phyloP scores from a whole-genome alignment of 2,329 filamentous ascomycete genomes.

The Blastomyces parvus region DNA sequence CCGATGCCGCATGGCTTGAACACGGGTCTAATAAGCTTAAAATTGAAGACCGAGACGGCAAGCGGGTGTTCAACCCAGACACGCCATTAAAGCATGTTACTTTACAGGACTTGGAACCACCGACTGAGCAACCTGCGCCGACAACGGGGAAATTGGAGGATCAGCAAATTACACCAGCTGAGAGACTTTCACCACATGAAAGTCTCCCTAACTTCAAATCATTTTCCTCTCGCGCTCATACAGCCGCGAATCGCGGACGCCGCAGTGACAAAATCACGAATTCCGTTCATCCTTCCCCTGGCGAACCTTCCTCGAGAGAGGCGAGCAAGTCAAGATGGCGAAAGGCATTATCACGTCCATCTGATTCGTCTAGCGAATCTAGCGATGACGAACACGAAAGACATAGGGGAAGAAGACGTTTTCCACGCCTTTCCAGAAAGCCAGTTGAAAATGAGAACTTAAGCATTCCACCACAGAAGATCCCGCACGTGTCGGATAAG shows the following conservation, averaged over 20 bases:
- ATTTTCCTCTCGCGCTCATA: constrained; percentile 21
- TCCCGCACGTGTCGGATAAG: not conserved
- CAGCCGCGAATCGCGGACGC: constrained; percentile 41
- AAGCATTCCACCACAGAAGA: not conserved
- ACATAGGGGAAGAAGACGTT: constrained; percentile 10
- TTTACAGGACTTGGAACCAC: not conserved
- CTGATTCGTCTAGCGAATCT: constrained; percentile 49
- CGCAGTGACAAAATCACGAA: constrained; percentile 53
- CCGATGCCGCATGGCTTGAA: constrained; percentile 86
- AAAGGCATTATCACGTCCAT: constrained; percentile 45
- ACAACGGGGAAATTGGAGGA: not conserved
- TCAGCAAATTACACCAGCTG: not conserved
- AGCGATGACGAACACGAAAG: constrained; percentile 29
- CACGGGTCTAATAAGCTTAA: constrained; percentile 68
- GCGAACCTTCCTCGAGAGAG: constrained; percentile 43
- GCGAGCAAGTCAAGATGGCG: constrained; percentile 45
- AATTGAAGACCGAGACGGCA: constrained; percentile 70
- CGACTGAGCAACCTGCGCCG: not conserved
- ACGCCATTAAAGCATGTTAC: constrained; percentile 18
- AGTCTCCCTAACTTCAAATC: constrained; percentile 35
- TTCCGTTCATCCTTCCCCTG: constrained; percentile 47
- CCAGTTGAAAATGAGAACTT: constrained; percentile 6
- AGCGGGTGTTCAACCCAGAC: constrained; percentile 50
- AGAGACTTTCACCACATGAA: constrained; percentile 17
- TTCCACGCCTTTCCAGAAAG: constrained; percentile 10